Evolutionary conservation across 1,139 yeast species (phyloP).

Genomic region (Geotrichum europaeum): DNA sequence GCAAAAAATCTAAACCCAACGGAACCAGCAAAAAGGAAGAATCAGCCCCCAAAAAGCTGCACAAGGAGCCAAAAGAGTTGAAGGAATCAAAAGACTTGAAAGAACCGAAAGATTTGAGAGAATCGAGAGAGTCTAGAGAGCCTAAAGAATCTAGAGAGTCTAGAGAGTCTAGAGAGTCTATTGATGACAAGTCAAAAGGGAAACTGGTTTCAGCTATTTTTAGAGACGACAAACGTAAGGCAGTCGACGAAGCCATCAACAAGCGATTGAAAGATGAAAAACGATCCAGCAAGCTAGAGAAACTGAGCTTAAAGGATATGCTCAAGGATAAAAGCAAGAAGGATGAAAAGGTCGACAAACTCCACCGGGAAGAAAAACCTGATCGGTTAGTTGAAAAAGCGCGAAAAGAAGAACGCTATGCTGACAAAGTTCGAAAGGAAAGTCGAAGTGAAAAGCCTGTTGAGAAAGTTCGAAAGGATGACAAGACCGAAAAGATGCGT

Average conservation of each 20-base stretch:
- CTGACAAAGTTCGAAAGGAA: not conserved
- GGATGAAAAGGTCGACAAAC: conserved; percentile 1
- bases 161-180: not conserved
- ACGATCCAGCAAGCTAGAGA: not conserved
- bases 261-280: not conserved
- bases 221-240: conserved; percentile 7
- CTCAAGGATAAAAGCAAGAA: not conserved
- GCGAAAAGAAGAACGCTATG: not conserved
- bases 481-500: not conserved
- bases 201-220: conserved; percentile 14
- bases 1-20: not conserved
- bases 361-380: not conserved
- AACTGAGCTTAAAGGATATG: not conserved
- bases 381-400: not conserved
- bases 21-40: not conserved
- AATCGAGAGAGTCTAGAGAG: not conserved
- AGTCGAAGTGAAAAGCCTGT: not conserved
- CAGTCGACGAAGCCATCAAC: not conserved
- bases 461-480: not conserved
- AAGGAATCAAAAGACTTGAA: not conserved
- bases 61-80: not conserved
- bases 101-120: not conserved
- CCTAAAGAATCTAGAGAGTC: not conserved
- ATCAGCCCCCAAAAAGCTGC: not conserved
- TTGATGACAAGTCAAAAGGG: conserved; percentile 6